Evolutionary conservation across 73 alveolate species (phyloP).

Genomic region (Symbiodinium pilosum): DNA sequence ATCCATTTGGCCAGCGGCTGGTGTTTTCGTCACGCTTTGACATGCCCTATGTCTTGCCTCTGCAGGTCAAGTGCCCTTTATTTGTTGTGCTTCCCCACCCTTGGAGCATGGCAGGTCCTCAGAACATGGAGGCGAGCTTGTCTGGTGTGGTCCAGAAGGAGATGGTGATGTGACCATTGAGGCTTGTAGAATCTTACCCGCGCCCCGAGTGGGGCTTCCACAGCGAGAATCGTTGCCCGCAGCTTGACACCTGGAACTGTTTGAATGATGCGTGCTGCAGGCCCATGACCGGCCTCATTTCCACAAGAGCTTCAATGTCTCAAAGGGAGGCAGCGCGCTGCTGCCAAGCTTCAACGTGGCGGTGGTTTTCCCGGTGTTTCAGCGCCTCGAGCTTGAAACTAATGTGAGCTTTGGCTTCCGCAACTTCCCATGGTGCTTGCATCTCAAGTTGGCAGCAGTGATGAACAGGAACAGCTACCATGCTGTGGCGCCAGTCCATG

Average conservation of each 20-base stretch:
- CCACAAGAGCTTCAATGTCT: conserved; percentile 67
- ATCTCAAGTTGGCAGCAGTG: background rate
- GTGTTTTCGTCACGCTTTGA: background rate
- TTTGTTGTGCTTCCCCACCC: background rate
- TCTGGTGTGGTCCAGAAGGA: conserved; percentile 72
- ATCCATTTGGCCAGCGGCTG: conserved; percentile 57
- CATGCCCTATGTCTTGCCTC: too few species aligned
- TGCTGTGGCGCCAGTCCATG: conserved; percentile 49
- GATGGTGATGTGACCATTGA: conserved; percentile 30
- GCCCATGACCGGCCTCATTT: conserved; percentile 62
- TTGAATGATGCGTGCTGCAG: background rate
- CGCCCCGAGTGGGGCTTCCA: too few species aligned
- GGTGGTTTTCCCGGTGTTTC: conserved; percentile 53
- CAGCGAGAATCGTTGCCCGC: too few species aligned
- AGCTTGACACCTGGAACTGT: too few species aligned
- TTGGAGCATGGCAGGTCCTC: background rate
- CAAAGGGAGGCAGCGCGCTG: conserved; percentile 3
- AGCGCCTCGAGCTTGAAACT: background rate
- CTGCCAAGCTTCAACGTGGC: conserved; percentile 75
- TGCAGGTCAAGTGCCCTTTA: background rate
- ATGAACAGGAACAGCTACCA: conserved; percentile 65
- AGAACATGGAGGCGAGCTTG: conserved; percentile 45
- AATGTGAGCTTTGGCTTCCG: background rate
- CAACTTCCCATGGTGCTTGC: too few species aligned
- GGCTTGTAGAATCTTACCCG: background rate